Base-by-base conservation (phyloP, 441 rosid species). In the Erysimum cheiri region DNA sequence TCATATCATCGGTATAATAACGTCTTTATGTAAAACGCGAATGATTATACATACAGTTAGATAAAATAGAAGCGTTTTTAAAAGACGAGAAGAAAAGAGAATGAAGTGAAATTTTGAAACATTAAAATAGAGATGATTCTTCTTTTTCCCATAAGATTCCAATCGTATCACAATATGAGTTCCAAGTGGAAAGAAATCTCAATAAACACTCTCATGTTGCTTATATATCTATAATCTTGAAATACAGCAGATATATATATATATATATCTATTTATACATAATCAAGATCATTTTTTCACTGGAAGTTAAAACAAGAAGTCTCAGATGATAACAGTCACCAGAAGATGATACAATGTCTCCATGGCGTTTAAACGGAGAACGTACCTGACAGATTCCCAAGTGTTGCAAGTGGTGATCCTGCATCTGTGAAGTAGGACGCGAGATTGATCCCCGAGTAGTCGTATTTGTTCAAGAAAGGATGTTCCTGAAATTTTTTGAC, bases 341-440 rank as follows among this genome's bases (percentile, higher is more conserved):
- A 44, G 24, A 40, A 46, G 57, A 55, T 15, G 64, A 53, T 41
- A 53, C 57, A 41, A 40, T n/a, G 61, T 48, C 43, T 64, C 53
- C 66, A 5, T 9, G 63, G 13, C 33, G 62, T 31, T 37, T 71
- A 71, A 48, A 60, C 77, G n/a, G 69, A 3, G 64, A 67, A 60
- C 82, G 75, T 82, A 85, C 90, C 83, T 63, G 74, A 54, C 24
- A 69, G 69, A 61, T 71, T 77, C 85, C 80, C 76, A 70, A 90
- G 85, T 60, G 90, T 85, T 72, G 98, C 98, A 65, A 95, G 94
- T 1, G 99, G 97, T 22, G 99, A 87, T 66, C 98, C 99, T 7
- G 84, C 89, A 64, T 82, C 55, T 63, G 84, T 94, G 85, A 95
- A 95, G 90, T 92, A 95, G 12, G 91, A 80, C 15, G 93, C 77